Conservation (phyloP, 2,329 filamentous ascomycete species). For the Apiospora arundinis region DNA sequence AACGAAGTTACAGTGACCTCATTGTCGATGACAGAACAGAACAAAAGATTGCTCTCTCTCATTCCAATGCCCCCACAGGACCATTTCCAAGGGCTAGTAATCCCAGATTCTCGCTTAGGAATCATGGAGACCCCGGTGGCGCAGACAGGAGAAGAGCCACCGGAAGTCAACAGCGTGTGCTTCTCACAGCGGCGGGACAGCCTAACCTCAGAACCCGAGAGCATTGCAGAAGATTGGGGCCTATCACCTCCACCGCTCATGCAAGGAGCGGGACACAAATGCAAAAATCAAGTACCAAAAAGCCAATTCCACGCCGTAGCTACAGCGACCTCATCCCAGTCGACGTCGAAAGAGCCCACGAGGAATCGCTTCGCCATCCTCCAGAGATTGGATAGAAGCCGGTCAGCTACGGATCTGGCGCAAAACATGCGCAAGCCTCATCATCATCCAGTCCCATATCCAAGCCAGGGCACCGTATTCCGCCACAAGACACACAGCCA, state of each 20-base stretch:
- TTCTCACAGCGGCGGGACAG: background rate
- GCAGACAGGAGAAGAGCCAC: background rate
- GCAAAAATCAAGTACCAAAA: constrained; percentile 4
- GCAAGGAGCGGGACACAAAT: background rate
- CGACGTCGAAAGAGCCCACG: constrained; percentile 38
- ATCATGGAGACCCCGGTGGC: background rate
- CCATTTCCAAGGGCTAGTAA: constrained; percentile 17
- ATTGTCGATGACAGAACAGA: constrained; percentile 30
- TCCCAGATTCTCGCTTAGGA: constrained; percentile 15
- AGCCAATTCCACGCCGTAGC: constrained; percentile 33
- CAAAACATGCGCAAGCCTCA: background rate
- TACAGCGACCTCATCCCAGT: constrained; percentile 48
- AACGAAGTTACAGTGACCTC: constrained; percentile 24
- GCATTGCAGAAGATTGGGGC: background rate
- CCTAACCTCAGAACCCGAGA: background rate
- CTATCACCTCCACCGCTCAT: background rate
- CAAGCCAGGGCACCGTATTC: background rate
- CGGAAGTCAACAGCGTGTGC: background rate
- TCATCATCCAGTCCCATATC: background rate
- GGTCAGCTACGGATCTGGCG: constrained; percentile 27
- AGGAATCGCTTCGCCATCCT: constrained; percentile 35
- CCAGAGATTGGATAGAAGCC: constrained; percentile 37
- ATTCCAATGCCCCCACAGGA: background rate
- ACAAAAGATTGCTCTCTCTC: constrained; percentile 22
- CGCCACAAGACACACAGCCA: background rate